These are phyloP conservation scores for Aphelidium insulamus DNA, from an alignment of 371 early-diverging fungal genomes.

Conservation along the genomic window DNA sequence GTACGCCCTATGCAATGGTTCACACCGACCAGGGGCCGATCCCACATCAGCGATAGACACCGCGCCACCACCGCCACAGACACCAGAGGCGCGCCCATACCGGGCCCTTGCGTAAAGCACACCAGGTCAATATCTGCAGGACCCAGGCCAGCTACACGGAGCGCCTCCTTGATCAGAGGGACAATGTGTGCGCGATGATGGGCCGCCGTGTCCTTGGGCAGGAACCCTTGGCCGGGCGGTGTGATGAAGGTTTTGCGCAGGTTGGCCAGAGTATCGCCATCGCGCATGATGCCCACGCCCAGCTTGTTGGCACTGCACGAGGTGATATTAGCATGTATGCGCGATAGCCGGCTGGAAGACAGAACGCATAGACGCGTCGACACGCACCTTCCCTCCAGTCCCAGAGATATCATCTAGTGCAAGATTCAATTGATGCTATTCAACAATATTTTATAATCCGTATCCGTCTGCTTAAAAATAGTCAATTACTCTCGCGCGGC, in stretches of 20 bases:
- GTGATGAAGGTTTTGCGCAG: conserved; percentile 88
- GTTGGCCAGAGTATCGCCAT: conserved; percentile 64
- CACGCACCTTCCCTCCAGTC: too few species aligned
- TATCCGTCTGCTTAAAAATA: too few species aligned
- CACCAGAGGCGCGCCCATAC: conserved; percentile 93
- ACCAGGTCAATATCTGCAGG: conserved; percentile 71
- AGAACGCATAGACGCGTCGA: too few species aligned
- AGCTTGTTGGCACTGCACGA: conserved; percentile 99
- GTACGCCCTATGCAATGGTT: conserved; percentile 97
- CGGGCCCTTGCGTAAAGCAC: conserved; percentile 97
- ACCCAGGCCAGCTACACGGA: conserved; percentile 49
- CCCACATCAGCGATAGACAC: conserved; percentile 76
- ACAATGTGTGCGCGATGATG: conserved; percentile 84
- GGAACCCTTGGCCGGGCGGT: conserved; percentile 93
- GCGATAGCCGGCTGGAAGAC: too few species aligned
- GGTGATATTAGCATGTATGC: too few species aligned
- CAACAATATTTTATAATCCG: too few species aligned
- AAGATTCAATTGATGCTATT: too few species aligned
- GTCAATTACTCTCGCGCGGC: too few species aligned
- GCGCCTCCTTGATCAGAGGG: conserved; percentile 48
- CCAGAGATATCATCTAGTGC: too few species aligned
- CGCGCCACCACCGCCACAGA: conserved; percentile 89
- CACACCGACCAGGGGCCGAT: conserved; percentile 87
- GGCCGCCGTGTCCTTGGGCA: conserved; percentile 86
- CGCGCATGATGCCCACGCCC: conserved; percentile 85